phyloP scores from a whole-genome alignment of 306 rosid genomes.

The Corylus heterophylla region DNA sequence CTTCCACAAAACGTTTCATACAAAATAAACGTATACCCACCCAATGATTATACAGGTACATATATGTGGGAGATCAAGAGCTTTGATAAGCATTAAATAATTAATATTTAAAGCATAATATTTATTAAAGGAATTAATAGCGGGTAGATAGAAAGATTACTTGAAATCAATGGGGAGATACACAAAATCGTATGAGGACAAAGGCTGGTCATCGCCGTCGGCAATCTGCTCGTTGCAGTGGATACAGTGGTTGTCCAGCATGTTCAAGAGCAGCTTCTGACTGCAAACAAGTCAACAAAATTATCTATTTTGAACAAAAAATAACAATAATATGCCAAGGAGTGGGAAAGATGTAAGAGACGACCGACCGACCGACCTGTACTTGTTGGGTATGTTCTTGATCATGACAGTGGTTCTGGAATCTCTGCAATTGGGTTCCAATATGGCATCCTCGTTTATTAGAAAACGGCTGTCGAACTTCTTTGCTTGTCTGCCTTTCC shows the following conservation, averaged over 20 bases:
- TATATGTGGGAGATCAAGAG: no score
- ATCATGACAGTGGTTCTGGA: constrained; percentile 89
- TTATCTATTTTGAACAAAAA: background rate
- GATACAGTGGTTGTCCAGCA: constrained; percentile 95
- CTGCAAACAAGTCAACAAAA: constrained; percentile 38
- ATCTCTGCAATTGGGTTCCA: constrained; percentile 50
- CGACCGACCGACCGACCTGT: constrained; percentile 53
- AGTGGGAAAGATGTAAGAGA: background rate
- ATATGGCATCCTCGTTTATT: constrained; percentile 56
- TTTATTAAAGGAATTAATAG: background rate
- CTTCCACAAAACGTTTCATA: background rate
- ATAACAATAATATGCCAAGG: background rate
- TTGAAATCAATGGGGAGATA: constrained; percentile 99
- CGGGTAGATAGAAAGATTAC: constrained; percentile 25
- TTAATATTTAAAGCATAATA: background rate
- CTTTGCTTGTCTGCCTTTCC: constrained; percentile 63
- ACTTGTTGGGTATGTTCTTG: constrained; percentile 94
- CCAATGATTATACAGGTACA: no score
- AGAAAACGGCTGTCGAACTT: constrained; percentile 61
- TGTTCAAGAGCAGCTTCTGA: constrained; percentile 80
- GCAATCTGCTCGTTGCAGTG: constrained; percentile 79
- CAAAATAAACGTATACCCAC: no score
- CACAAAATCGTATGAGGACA: constrained; percentile 81
- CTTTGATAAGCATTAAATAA: no score
- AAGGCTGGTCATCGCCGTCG: constrained; percentile 52